Conservation (phyloP, 371 early-diverging fungal genomes). For the Rhizopus sp. region DNA sequence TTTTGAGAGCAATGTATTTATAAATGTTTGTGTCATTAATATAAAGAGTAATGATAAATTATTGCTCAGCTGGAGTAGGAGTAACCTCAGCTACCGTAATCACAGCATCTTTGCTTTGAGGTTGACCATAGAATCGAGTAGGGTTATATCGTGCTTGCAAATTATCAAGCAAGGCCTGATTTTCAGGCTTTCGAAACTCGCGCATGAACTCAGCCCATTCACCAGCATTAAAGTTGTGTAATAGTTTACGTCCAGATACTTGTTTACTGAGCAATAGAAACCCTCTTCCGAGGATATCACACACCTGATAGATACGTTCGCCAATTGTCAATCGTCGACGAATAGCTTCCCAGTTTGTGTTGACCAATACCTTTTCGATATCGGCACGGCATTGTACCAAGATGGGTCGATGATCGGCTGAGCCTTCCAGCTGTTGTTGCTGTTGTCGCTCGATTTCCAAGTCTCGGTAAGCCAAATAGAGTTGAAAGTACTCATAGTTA, state of each 20-base stretch:
- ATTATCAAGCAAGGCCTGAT: constrained; percentile 33
- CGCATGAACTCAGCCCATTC: constrained; percentile 53
- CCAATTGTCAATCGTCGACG: constrained; percentile 54
- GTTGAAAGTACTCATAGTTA: constrained; percentile 52
- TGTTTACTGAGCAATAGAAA: constrained; percentile 48
- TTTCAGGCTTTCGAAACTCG: constrained; percentile 45
- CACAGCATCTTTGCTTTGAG: constrained; percentile 6
- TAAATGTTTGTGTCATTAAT: too few relatives aligned
- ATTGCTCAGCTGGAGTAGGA: too few relatives aligned
- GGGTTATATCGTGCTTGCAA: constrained; percentile 44
- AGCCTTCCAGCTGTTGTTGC: constrained; percentile 28
- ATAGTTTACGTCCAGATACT: constrained; percentile 51
- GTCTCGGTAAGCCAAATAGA: constrained; percentile 47
- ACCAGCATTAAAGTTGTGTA: constrained; percentile 53
- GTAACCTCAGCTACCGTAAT: not conserved
- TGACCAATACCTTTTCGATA: constrained; percentile 48
- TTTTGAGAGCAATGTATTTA: too few relatives aligned
- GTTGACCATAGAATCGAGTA: constrained; percentile 35
- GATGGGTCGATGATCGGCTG: constrained; percentile 37
- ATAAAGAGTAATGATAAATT: too few relatives aligned
- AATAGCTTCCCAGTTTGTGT: constrained; percentile 56
- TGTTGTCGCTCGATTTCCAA: constrained; percentile 39
- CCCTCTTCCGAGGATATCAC: constrained; percentile 43
- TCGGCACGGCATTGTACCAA: constrained; percentile 47
- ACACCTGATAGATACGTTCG: constrained; percentile 49